Conservation (phyloP, 129 eudicot species). For the Daucus carota region DH1_v3.0 NC_030388.2:5168001-5168500, state of each 20-base stretch:
- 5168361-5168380: not conserved
- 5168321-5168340: conserved; percentile 35
- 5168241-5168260: conserved; percentile 46
- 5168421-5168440: conserved; percentile 70
- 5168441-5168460: conserved; percentile 53
- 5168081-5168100: conserved; percentile 59
- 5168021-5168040: not conserved
- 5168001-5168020: not conserved
- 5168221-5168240: conserved; percentile 40
- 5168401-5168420: conserved; percentile 71
- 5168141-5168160: conserved; percentile 34
- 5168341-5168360: conserved; percentile 9
- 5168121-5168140: conserved; percentile 38
- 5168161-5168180: conserved; percentile 13
- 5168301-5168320: conserved; percentile 28
- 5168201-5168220: conserved; percentile 15
- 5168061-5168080: conserved; percentile 31
- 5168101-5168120: conserved; percentile 67
- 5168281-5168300: conserved; percentile 23
- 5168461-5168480: conserved; percentile 66
- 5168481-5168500: conserved; percentile 43
- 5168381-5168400: conserved; percentile 23
- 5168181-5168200: conserved; percentile 21
- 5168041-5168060: conserved; percentile 13
- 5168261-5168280: conserved; percentile 28